Base-by-base conservation (phyloP, 345 rosid genomes). In the Hibiscus trionum region DNA sequence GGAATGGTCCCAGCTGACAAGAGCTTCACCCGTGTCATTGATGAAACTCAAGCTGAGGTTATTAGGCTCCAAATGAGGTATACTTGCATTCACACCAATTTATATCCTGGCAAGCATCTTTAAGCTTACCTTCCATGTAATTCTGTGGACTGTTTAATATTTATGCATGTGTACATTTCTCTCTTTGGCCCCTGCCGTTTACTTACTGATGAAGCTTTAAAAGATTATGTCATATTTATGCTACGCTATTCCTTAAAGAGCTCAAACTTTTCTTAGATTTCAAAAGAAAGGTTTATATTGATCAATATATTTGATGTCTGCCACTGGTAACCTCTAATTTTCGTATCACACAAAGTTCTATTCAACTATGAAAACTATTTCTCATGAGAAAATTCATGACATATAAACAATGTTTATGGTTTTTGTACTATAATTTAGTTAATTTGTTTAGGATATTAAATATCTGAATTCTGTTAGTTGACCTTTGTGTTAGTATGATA, bases 41-140 rank as follows among this genome's bases (percentile, higher is more conserved):
- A 84, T 77, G 87, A 79, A 77, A 82, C 80, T 69, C 82, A 81
- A 70, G 79, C 84, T 76, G 91, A 90, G 78, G 68, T 88, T 64
- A 84, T 96, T 73, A 87, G 88, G 67, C 90, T 96, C 58, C 91
- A 86, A 76, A 88, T 93, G 91, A 93, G 99, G 99, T 96, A 89
- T 47, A 17, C 61, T 70, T 66, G 46, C 9, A 56, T 64, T 70
- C 58, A 56, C 15, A 61, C 77, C 58, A 57, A 55, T 33, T 69
- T 78, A 55, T 35, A 52, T 63, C 63, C 67, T 52, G 44, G 1
- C 63, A 60, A 69, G 49, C 29, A 55, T 50, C 47, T 29, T 62
- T 31, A 67, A 21, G 16, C n/a, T 39, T 11, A 53, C 29, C 9
- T 27, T 27, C 60, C 71, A 16, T 15, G 42, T 35, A 29, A 33